phyloP scores from a whole-genome alignment of 179 eudicot species.

The Spinacia oleracea region DNA sequence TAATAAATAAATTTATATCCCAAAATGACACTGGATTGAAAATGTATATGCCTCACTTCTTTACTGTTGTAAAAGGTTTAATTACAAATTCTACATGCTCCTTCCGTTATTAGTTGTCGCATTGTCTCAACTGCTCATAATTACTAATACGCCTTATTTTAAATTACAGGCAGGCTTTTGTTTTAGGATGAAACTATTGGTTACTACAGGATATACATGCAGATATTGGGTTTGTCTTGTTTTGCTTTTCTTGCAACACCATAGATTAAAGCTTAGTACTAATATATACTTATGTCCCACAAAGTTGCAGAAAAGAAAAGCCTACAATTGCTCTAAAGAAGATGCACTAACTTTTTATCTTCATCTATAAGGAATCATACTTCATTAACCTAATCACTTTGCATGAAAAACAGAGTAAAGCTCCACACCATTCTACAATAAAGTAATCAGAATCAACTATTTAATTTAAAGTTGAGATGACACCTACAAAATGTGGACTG shows the following conservation, averaged over 20 bases:
- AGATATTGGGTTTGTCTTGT: constrained; percentile 10
- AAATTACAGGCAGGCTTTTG: background rate
- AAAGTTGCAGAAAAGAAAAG: constrained; percentile 17
- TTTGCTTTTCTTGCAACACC: constrained; percentile 18
- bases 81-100: no score
- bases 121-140: no score
- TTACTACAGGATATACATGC: constrained; percentile 27
- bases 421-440: constrained; percentile 26
- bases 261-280: constrained; percentile 17
- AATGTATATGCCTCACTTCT: background rate
- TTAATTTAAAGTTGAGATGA: constrained; percentile 9
- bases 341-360: constrained; percentile 34
- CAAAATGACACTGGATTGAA: background rate
- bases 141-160: no score
- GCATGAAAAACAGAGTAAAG: constrained; percentile 19
- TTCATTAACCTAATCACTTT: constrained; percentile 22
- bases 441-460: constrained; percentile 20
- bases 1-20: background rate
- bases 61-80: no score
- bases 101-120: no score
- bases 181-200: constrained; percentile 11
- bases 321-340: constrained; percentile 18
- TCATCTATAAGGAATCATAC: constrained; percentile 34
- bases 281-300: constrained; percentile 25
- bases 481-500: background rate